phyloP scores from a whole-genome alignment of 2,329 filamentous ascomycete genomes.

The Botryosphaeria dothidea region DNA sequence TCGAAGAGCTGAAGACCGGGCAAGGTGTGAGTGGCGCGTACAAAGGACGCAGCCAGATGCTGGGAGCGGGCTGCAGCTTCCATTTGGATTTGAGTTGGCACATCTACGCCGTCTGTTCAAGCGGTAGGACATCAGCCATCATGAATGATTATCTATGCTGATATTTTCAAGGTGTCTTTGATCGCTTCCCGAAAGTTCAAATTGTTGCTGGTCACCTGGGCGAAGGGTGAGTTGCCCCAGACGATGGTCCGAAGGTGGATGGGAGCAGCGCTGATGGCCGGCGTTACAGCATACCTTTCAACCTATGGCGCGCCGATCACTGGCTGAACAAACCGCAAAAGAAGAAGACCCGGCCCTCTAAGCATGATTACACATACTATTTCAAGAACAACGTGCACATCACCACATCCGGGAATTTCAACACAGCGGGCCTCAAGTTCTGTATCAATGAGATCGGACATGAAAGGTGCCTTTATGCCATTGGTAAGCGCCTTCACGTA shows the following conservation, averaged over 20 bases:
- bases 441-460: constrained; percentile 43
- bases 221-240: constrained; percentile 28
- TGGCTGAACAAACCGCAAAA: constrained; percentile 49
- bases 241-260: neutral
- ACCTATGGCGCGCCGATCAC: constrained; percentile 40
- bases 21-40: neutral
- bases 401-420: constrained; percentile 46
- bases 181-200: constrained; percentile 44
- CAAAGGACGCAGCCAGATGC: constrained; percentile 26
- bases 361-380: constrained; percentile 37
- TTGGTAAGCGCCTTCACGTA: constrained; percentile 35
- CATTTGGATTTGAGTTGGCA: constrained; percentile 50
- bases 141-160: neutral
- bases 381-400: constrained; percentile 46
- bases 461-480: constrained; percentile 43
- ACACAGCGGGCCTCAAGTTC: constrained; percentile 42
- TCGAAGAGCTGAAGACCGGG: neutral
- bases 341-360: constrained; percentile 35
- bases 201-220: constrained; percentile 48
- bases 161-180: constrained; percentile 38
- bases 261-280: neutral
- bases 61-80: constrained; percentile 34
- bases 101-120: constrained; percentile 45
- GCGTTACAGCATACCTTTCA: constrained; percentile 40
- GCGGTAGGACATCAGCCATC: neutral